Base-by-base conservation (phyloP, 2,329 filamentous ascomycete genomes). In the Berkeleyomyces basicola region DNA sequence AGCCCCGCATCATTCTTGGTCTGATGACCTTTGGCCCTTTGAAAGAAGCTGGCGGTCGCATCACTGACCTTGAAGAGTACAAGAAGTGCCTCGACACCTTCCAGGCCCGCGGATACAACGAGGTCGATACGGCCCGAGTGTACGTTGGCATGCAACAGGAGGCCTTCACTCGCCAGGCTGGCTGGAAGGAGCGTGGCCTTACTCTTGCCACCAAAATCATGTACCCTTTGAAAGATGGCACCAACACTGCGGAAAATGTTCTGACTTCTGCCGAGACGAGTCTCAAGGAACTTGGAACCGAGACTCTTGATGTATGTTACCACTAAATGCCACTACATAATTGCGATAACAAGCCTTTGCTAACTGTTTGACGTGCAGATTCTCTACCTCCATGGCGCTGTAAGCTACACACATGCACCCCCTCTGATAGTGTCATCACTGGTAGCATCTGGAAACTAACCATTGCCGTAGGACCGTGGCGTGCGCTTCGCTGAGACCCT, bases 11-110 rank as follows among this genome's bases (percentile, higher is more conserved):
- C 69, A 89, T 95, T 77, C 83, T 95, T 46, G 89, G 90, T 67
- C 79, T 90, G 62, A 93, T 95, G 90, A 91, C 86, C 70, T 90
- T 90, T 75, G 87, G 86, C 39, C 83, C 87, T 2, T 80, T 82
- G 63, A 78, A 79, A 64, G 67, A 70, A 10, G 68, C 70, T 10
- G 88, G 87, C 43, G 88, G 86, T 53, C 84, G 89, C 55, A 84
- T 95, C 69, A 91, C 87, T 7, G 75, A 78, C 62, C 40, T 78
- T 1, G 72, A 82, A 64, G 85, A 87, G 51, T 90, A 85, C 76
- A 87, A 85, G 68, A 81, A 81, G 68, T 80, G 81, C 51, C 82
- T 95, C 44, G 86, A 92, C 70, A 78, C 85, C 66, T 83, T 95
- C 70, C 87, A 92, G 72, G 75, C 78, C n/a, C 80, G 84, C 63